Evolutionary conservation across 2,329 filamentous ascomycete species (phyloP).

Genomic region (Didymella arachidicola): DNA sequence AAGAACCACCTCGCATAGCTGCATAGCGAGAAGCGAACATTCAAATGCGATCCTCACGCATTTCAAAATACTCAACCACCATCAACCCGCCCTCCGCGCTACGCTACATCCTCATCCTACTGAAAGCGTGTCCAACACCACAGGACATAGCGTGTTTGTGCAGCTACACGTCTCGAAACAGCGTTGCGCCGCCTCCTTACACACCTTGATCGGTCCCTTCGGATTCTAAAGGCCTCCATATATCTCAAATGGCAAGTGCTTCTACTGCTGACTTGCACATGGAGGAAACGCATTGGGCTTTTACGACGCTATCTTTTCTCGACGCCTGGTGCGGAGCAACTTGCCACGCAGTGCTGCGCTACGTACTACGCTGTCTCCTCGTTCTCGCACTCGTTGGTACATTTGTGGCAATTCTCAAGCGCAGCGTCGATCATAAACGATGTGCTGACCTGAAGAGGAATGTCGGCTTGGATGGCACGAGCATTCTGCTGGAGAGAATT

Average conservation of each 20-base stretch:
- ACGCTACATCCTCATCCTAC: constrained; percentile 39
- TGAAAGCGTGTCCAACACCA: constrained; percentile 37
- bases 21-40: background rate
- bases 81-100: constrained; percentile 35
- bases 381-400: constrained; percentile 2
- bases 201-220: background rate
- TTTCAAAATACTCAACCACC: constrained; percentile 2
- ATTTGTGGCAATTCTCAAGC: background rate
- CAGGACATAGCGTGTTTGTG: constrained; percentile 15
- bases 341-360: constrained; percentile 6
- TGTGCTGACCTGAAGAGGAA: background rate
- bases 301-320: background rate
- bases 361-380: constrained; percentile 2
- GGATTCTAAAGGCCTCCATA: background rate
- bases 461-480: background rate
- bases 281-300: background rate
- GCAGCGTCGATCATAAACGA: background rate
- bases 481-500: background rate
- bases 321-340: constrained; percentile 9
- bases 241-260: background rate
- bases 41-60: constrained; percentile 1
- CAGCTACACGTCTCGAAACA: constrained; percentile 4
- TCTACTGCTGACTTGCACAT: background rate
- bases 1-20: background rate
- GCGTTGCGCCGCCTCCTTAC: constrained; percentile 11